Percentiles rank a stretch among this genome's conserved stretches.
These are phyloP conservation scores for Schizochytrium sp. DNA, from an alignment of 108 stramenopile genomes.

Conservation along the genomic window DNA sequence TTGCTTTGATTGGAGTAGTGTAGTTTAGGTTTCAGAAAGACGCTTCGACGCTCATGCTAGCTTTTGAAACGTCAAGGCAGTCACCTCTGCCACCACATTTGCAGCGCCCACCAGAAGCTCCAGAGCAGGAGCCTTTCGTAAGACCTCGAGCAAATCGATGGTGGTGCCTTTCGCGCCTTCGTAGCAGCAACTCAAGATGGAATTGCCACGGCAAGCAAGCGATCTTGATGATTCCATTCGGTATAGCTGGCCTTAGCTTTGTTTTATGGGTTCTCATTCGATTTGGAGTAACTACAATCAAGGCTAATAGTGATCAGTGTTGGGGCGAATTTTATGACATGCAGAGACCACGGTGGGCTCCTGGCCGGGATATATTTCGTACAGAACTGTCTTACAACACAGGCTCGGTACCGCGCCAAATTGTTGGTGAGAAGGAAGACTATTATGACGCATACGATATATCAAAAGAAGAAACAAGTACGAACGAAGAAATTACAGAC, in stretches of 20 bases:
- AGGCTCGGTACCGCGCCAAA: neutral
- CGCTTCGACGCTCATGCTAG: too few relatives aligned
- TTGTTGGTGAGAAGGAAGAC: neutral
- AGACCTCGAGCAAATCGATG: too few relatives aligned
- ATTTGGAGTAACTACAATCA: neutral
- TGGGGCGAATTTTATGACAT: neutral
- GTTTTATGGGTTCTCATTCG: conserved; percentile 19
- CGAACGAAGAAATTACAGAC: too few relatives aligned
- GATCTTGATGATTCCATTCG: conserved; percentile 24
- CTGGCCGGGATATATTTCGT: neutral
- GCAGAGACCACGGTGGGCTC: neutral
- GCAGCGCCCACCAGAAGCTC: too few relatives aligned
- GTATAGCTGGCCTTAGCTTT: neutral
- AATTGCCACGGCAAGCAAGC: neutral
- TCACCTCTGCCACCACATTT: too few relatives aligned
- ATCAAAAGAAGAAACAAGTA: too few relatives aligned
- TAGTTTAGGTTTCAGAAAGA: too few relatives aligned
- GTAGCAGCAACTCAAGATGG: too few relatives aligned
- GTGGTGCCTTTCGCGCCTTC: too few relatives aligned
- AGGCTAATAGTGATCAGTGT: neutral
- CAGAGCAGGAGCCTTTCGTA: too few relatives aligned
- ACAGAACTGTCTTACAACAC: neutral
- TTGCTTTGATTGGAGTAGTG: too few relatives aligned
- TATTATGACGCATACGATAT: neutral
- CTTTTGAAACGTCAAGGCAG: too few relatives aligned